Percentiles rank a stretch among this genome's conserved stretches.
These are phyloP conservation scores for Pythium myriotylum DNA, from an alignment of 352 stramenopile species.

Conservation along the genomic window DNA sequence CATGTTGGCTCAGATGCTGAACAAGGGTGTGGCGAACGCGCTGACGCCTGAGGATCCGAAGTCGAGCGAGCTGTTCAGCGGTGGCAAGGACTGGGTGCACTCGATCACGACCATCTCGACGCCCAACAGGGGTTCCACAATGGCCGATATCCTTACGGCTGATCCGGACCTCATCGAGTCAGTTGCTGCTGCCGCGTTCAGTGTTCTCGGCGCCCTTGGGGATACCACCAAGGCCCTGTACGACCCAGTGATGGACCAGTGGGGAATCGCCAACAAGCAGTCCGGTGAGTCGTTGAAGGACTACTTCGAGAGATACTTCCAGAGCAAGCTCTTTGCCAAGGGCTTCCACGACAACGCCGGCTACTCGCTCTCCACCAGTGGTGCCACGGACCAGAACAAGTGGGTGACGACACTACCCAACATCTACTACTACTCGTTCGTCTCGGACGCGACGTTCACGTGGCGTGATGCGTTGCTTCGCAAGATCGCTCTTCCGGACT, in stretches of 20 bases:
- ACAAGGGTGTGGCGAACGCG: conserved; percentile 10
- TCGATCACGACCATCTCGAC: conserved; percentile 18
- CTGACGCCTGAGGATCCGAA: conserved; percentile 10
- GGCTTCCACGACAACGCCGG: conserved; percentile 47
- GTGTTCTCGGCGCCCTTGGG: not conserved
- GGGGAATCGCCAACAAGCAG: conserved; percentile 8
- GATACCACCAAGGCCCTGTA: conserved; percentile 3
- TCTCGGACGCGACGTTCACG: conserved; percentile 35
- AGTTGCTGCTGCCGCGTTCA: not conserved
- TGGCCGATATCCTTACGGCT: conserved; percentile 1
- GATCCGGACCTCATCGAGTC: conserved; percentile 5
- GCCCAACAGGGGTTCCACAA: conserved; percentile 12
- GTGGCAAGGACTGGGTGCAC: conserved; percentile 25
- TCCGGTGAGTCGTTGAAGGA: conserved; percentile 2
- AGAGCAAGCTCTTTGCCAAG: conserved; percentile 35
- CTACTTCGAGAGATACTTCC: conserved; percentile 8
- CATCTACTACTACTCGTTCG: conserved; percentile 59
- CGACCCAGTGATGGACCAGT: conserved; percentile 23
- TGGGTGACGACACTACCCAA: conserved; percentile 50
- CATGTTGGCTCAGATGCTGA: conserved; percentile 20
- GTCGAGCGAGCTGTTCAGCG: conserved; percentile 8
- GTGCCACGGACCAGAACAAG: conserved; percentile 37
- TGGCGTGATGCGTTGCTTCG: conserved; percentile 35
- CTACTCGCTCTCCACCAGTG: conserved; percentile 35
- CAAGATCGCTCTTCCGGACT: conserved; percentile 46